Base-by-base conservation (phyloP, 305 asterid genomes). In the Plantago coronopus region DNA sequence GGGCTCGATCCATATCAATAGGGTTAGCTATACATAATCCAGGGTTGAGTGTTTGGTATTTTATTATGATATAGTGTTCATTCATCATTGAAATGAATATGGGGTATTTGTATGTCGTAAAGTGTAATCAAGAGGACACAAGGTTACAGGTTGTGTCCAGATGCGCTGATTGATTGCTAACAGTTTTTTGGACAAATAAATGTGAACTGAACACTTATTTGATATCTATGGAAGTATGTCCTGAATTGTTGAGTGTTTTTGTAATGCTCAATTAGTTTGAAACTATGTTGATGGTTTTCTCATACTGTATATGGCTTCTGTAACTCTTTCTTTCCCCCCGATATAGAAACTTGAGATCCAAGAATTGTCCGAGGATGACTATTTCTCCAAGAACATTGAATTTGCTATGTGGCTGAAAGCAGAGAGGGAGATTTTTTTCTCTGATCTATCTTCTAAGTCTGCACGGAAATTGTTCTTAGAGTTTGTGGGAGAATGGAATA, bases 341-440 rank as follows among this genome's bases (percentile, higher is more conserved):
- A 49, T 59, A 6, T 81, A 84, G 94, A 86, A 79, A 48, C 45
- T 69, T 62, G 72, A 83, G 29, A 17, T 79, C 59, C 79, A 83
- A 55, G 96, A 86, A 62, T 59, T 91, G 63, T 80, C 95, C 15
- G 72, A 59, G 18, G 93, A 83, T 8, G 98, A 91, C 67, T 91
- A 91, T 79, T 91, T 91, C 82, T 79, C 91, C 49, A 91, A 83
- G 88, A 91, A 81, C 74, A 86, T 83, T 43, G 98, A 91, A 63
- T 91, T 91, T 65, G 77, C 98, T 3, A 76, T 72, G 58, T 91
- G 98, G 98, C 91, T 91, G 17, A 91, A 84, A 66, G 85, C 86
- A 56, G 95, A 88, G 84, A 89, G 65, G 61, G 68, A 71, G 0
- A 21, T 64, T 51, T 93, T 79, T 69, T 89, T 93, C 78, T 72